Conservation (phyloP, 129 eudicot genomes). For the Arctium minus region DNA sequence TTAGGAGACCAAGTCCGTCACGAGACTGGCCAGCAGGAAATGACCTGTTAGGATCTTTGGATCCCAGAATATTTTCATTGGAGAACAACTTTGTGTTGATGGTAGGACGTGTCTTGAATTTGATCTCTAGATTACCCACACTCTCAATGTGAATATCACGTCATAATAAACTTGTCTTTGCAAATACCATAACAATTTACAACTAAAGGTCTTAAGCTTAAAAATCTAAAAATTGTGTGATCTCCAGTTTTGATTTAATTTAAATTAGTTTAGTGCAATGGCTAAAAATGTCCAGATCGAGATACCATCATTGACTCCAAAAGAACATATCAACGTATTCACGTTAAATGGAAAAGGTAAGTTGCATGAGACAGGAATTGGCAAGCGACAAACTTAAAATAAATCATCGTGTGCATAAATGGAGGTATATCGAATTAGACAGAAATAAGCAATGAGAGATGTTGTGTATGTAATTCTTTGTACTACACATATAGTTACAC, state of each 20-base stretch:
- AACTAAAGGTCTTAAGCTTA: neutral
- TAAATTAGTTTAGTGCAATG: neutral
- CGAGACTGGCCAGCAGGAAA: conserved; percentile 79
- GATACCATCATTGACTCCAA: neutral
- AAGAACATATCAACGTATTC: neutral
- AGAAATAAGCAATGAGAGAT: too few species aligned
- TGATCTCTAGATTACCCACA: conserved; percentile 66
- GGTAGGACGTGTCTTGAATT: conserved; percentile 90
- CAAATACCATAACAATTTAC: conserved; percentile 11
- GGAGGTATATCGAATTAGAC: too few species aligned
- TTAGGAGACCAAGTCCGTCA: conserved; percentile 79
- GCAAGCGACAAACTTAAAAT: too few species aligned
- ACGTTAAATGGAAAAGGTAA: neutral
- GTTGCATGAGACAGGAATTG: too few species aligned
- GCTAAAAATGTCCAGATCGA: neutral
- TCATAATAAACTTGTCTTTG: conserved; percentile 6
- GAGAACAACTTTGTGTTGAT: conserved; percentile 85
- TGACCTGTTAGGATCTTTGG: conserved; percentile 88
- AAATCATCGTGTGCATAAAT: too few species aligned
- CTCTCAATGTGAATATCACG: conserved; percentile 58
- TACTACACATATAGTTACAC: too few species aligned
- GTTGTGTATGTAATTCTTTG: too few species aligned
- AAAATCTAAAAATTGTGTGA: neutral
- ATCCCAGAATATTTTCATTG: conserved; percentile 77
- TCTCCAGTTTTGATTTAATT: neutral